Evolutionary conservation across 2,329 filamentous ascomycete species (phyloP).

Genomic region (Hortaea sp.): DNA sequence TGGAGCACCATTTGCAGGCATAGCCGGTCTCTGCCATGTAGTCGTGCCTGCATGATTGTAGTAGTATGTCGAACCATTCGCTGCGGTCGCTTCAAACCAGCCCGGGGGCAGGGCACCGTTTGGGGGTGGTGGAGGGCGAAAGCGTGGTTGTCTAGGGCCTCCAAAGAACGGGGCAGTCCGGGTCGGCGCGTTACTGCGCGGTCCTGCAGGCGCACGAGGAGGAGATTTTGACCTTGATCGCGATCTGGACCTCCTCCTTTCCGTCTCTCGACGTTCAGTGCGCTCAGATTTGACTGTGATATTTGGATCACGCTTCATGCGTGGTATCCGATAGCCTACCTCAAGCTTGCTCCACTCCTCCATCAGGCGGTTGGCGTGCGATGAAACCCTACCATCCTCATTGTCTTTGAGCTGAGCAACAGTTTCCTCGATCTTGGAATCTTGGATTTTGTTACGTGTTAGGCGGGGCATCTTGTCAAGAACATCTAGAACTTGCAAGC

Average conservation of each 20-base stretch:
- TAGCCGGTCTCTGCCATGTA: slow-evolving; percentile 71
- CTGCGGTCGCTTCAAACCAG: slow-evolving; percentile 70
- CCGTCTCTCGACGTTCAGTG: slow-evolving; percentile 47
- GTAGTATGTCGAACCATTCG: slow-evolving; percentile 68
- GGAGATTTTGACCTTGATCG: slow-evolving; percentile 40
- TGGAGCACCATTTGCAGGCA: slow-evolving; percentile 45
- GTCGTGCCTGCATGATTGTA: slow-evolving; percentile 70
- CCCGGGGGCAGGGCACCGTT: slow-evolving; percentile 59
- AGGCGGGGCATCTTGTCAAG: slow-evolving; percentile 80
- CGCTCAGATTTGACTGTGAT: slow-evolving; percentile 51
- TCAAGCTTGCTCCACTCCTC: slow-evolving; percentile 84
- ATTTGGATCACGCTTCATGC: slow-evolving; percentile 73
- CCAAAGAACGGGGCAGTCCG: slow-evolving; percentile 49
- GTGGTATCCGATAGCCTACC: slow-evolving; percentile 82
- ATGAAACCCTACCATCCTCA: slow-evolving; percentile 55
- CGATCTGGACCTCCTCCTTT: slow-evolving; percentile 39
- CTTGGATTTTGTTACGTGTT: slow-evolving; percentile 92
- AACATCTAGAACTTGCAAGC: slow-evolving; percentile 81
- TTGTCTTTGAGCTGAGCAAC: slow-evolving; percentile 62
- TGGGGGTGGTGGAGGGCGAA: slow-evolving; percentile 39
- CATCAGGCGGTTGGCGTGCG: slow-evolving; percentile 60
- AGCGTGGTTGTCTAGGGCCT: slow-evolving; percentile 37
- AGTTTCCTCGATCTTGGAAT: slow-evolving; percentile 84
- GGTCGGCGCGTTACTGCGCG: slow-evolving; percentile 45
- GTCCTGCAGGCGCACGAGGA: slow-evolving; percentile 41